phyloP scores from a whole-genome alignment of 176 grass and related monocot species.

The Avena insularis region DNA sequence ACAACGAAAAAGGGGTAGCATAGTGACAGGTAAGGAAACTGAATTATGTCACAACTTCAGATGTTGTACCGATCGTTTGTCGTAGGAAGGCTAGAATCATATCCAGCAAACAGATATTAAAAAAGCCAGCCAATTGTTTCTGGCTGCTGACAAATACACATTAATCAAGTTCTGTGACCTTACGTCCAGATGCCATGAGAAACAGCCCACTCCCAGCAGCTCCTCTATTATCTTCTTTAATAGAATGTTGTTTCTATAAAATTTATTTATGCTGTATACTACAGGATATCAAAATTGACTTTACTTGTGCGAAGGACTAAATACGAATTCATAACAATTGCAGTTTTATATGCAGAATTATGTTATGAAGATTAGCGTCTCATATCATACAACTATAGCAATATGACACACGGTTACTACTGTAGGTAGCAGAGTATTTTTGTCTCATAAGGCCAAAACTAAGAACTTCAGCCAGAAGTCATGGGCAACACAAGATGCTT shows the following conservation, averaged over 20 bases:
- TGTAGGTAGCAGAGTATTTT: not conserved
- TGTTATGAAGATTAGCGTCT: constrained; percentile 32
- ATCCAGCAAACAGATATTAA: not conserved
- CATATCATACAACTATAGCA: not conserved
- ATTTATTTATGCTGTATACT: constrained; percentile 13
- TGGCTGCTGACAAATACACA: not conserved
- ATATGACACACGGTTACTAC: not conserved
- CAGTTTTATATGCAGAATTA: constrained; percentile 19
- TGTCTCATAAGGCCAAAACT: not conserved
- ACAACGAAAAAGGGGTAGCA: not conserved
- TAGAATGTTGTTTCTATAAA: constrained; percentile 11
- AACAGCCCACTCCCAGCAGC: not conserved
- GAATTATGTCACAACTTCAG: constrained; percentile 13
- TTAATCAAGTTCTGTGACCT: not conserved
- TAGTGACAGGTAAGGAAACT: not conserved
- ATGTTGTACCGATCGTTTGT: not conserved
- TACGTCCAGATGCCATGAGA: not conserved
- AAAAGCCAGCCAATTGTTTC: not conserved
- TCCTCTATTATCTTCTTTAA: constrained; percentile 21
- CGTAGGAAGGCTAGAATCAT: not conserved
- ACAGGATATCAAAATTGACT: constrained; percentile 19
- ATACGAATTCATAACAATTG: not conserved
- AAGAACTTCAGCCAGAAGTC: constrained; percentile 18
- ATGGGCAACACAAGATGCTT: not conserved
- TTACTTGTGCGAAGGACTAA: constrained; percentile 3